These are phyloP conservation scores for Serendipita sp. DNA, from an alignment of 1,284 basidiomycete genomes.

Conservation along the genomic window DNA sequence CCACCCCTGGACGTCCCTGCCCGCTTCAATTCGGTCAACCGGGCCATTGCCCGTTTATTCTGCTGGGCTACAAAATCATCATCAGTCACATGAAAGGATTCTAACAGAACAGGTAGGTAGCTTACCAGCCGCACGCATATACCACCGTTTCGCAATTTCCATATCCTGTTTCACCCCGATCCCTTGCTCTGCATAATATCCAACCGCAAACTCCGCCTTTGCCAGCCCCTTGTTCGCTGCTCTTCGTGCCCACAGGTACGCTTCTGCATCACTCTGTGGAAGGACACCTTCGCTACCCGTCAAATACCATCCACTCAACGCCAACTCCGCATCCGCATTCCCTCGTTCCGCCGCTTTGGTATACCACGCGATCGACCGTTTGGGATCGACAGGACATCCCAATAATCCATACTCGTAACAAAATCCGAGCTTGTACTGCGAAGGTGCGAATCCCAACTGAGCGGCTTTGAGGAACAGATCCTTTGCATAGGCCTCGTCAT, in stretches of 20 bases:
- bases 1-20: conserved; percentile 43
- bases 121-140: conserved; percentile 91
- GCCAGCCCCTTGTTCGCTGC: conserved; percentile 87
- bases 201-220: conserved; percentile 93
- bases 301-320: conserved; percentile 94
- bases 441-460: conserved; percentile 84
- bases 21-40: conserved; percentile 82
- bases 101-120: conserved; percentile 15
- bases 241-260: conserved; percentile 89
- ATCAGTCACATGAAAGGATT: background rate
- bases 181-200: conserved; percentile 94
- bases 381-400: conserved; percentile 84
- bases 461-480: conserved; percentile 85
- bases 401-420: conserved; percentile 89
- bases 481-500: conserved; percentile 71
- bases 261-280: conserved; percentile 95
- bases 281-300: conserved; percentile 90
- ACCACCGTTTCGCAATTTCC: conserved; percentile 96
- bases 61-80: conserved; percentile 55
- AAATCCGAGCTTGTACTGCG: conserved; percentile 89
- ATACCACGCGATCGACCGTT: conserved; percentile 93
- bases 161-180: conserved; percentile 94
- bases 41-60: conserved; percentile 88
- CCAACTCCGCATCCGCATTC: conserved; percentile 87
- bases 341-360: conserved; percentile 95